Evolutionary conservation across 2,329 filamentous ascomycete genomes (phyloP).

Genomic region (Talaromyces marneffei): DNA sequence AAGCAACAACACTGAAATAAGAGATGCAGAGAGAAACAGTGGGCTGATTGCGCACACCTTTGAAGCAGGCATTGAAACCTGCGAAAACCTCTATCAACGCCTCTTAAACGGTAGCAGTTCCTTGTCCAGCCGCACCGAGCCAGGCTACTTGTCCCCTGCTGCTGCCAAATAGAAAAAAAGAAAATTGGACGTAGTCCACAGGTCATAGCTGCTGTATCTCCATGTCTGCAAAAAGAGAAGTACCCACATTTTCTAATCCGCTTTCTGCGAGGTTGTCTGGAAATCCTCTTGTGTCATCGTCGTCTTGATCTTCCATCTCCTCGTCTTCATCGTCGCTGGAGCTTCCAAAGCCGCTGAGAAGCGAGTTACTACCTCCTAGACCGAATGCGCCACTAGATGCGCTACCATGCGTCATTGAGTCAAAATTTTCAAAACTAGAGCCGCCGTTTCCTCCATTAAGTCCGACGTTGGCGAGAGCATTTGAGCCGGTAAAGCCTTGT

Average conservation of each 20-base stretch:
- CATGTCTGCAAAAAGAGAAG: constrained; percentile 56
- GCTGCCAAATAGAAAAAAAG: background rate
- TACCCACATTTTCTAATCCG: constrained; percentile 62
- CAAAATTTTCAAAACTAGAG: constrained; percentile 54
- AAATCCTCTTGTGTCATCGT: constrained; percentile 50
- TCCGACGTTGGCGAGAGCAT: constrained; percentile 72
- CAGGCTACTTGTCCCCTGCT: background rate
- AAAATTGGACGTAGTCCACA: background rate
- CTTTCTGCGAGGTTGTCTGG: constrained; percentile 40
- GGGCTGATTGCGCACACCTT: constrained; percentile 1
- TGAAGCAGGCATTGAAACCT: background rate
- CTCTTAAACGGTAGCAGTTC: constrained; percentile 20
- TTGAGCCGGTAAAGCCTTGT: constrained; percentile 56
- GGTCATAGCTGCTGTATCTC: constrained; percentile 55
- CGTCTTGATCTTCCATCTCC: constrained; percentile 67
- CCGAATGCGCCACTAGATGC: constrained; percentile 67
- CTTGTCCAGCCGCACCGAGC: constrained; percentile 5
- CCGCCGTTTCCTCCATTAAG: constrained; percentile 58
- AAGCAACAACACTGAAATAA: constrained; percentile 15
- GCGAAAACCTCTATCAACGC: constrained; percentile 7
- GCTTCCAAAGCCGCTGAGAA: constrained; percentile 87
- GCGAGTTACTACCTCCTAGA: constrained; percentile 57
- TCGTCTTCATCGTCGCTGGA: constrained; percentile 96
- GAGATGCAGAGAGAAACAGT: constrained; percentile 14
- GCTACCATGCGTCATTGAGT: constrained; percentile 59